phyloP scores from a whole-genome alignment of 1,284 basidiomycete genomes.

The Malassezia arunalokei region DNA sequence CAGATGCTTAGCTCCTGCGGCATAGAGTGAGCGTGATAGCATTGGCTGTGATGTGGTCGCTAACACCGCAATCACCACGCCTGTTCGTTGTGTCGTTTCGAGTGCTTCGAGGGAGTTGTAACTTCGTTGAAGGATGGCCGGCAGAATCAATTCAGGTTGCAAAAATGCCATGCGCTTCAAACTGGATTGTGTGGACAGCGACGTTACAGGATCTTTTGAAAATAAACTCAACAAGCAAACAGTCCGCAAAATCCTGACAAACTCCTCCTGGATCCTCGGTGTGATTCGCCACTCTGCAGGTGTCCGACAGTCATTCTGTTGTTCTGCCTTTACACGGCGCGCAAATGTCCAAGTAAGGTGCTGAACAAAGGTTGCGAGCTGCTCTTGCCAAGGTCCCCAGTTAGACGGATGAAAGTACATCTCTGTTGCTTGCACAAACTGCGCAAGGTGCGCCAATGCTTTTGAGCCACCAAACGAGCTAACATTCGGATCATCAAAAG shows the following conservation, averaged over 20 bases:
- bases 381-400: constrained; percentile 47
- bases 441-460: constrained; percentile 76
- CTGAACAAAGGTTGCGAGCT: constrained; percentile 70
- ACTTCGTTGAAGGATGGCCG: constrained; percentile 78
- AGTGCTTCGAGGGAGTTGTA: constrained; percentile 71
- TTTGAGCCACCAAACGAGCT: constrained; percentile 63
- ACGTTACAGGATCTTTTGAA: constrained; percentile 58
- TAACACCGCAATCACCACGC: constrained; percentile 66
- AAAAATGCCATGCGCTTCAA: constrained; percentile 62
- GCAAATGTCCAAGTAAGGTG: constrained; percentile 69
- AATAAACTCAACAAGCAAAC: constrained; percentile 90
- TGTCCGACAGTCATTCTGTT: constrained; percentile 65
- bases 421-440: constrained; percentile 81
- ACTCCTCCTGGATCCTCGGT: constrained; percentile 64
- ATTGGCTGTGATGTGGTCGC: constrained; percentile 67
- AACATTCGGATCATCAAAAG: constrained; percentile 56
- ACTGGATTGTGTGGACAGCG: constrained; percentile 49
- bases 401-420: constrained; percentile 70
- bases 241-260: constrained; percentile 70
- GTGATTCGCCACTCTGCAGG: constrained; percentile 67
- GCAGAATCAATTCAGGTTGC: constrained; percentile 78
- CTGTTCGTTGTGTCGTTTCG: constrained; percentile 49
- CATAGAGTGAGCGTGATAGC: constrained; percentile 61
- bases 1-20: constrained; percentile 76
- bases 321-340: constrained; percentile 55